Conservation (phyloP, 1,284 basidiomycete genomes). For the Marasmius oreades region DNA sequence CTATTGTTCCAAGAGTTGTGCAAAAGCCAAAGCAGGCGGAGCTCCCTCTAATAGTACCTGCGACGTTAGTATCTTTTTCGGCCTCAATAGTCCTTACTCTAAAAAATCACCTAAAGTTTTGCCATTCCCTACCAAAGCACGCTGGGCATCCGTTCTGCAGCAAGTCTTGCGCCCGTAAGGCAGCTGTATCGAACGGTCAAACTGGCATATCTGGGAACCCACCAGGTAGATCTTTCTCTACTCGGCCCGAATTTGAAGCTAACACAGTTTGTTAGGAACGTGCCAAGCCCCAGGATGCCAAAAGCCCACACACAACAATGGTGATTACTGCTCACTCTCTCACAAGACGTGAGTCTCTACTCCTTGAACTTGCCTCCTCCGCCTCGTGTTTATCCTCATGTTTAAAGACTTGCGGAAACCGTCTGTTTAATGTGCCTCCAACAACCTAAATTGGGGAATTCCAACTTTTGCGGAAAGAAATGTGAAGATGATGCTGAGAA, state of each 20-base stretch:
- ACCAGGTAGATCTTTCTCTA: background rate
- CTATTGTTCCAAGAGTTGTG: slow-evolving; percentile 58
- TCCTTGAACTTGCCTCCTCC: background rate
- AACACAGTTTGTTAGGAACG: no score
- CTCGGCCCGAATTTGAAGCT: no score
- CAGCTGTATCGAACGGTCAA: slow-evolving; percentile 17
- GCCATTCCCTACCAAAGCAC: slow-evolving; percentile 50
- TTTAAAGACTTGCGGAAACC: slow-evolving; percentile 38
- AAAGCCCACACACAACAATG: slow-evolving; percentile 36
- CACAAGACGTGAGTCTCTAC: slow-evolving; percentile 43
- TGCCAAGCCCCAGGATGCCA: slow-evolving; percentile 53
- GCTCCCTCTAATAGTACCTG: slow-evolving; percentile 2
- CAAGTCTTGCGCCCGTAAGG: slow-evolving; percentile 52
- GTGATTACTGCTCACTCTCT: slow-evolving; percentile 44
- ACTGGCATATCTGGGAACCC: slow-evolving; percentile 6
- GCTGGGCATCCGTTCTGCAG: slow-evolving; percentile 56
- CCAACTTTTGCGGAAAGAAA: slow-evolving; percentile 53
- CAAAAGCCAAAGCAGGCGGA: slow-evolving; percentile 25
- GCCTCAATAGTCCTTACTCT: background rate
- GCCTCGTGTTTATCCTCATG: slow-evolving; percentile 1
- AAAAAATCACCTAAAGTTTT: slow-evolving; percentile 19
- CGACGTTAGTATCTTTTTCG: slow-evolving; percentile 18
- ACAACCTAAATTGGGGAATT: slow-evolving; percentile 46
- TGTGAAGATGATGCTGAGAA: slow-evolving; percentile 51
- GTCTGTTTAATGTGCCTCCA: slow-evolving; percentile 56